Conservation (phyloP, 169 alveolate species). For the Ichthyophthirius multifiliis region DNA sequence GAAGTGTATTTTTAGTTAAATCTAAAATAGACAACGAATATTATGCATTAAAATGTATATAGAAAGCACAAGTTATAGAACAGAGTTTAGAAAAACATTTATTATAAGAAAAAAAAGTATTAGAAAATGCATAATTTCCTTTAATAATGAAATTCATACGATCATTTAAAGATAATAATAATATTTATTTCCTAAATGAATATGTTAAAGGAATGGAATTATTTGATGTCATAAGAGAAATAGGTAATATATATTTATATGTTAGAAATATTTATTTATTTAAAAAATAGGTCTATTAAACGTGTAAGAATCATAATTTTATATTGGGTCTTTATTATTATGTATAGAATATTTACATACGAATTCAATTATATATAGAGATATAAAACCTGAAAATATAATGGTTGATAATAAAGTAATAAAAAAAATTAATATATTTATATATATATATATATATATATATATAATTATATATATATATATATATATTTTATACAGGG, state of each 20-base stretch:
- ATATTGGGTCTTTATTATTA: slow-evolving; percentile 46
- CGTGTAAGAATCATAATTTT: slow-evolving; percentile 48
- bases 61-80: slow-evolving; percentile 26
- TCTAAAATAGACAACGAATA: not conserved
- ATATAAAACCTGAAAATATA: slow-evolving; percentile 73
- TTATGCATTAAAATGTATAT: slow-evolving; percentile 42
- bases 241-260: not conserved
- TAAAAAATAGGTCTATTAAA: slow-evolving; percentile 45
- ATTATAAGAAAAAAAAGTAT: slow-evolving; percentile 34
- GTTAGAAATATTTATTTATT: not conserved
- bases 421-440: too few species aligned
- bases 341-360: slow-evolving; percentile 60
- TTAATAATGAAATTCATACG: slow-evolving; percentile 70
- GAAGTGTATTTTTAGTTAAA: slow-evolving; percentile 36
- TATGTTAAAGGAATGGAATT: slow-evolving; percentile 69
- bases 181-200: slow-evolving; percentile 67
- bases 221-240: slow-evolving; percentile 55
- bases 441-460: not conserved
- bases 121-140: slow-evolving; percentile 44
- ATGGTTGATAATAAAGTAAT: slow-evolving; percentile 56
- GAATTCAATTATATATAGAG: slow-evolving; percentile 54
- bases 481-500: slow-evolving; percentile 12
- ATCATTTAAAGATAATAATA: slow-evolving; percentile 55
- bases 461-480: not conserved
- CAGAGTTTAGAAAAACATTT: slow-evolving; percentile 38